Evolutionary conservation across 192 early-diverging fungal genomes (phyloP).

Genomic region (Entomortierella parvispora): DNA sequence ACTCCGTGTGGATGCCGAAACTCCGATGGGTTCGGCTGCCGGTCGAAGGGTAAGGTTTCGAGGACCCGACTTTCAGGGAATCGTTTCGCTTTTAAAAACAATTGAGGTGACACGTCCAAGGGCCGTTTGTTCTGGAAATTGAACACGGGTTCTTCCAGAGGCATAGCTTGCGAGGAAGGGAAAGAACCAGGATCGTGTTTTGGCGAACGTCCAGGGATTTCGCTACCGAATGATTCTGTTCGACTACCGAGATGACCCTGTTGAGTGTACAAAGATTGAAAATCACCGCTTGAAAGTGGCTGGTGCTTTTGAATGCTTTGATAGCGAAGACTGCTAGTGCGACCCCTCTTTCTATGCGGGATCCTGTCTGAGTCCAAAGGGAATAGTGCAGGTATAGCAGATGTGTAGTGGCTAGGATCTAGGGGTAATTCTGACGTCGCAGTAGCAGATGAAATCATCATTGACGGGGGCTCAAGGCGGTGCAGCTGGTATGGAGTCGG

Average conservation of each 20-base stretch:
- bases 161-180: slow-evolving; percentile 3
- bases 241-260: no score
- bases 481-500: background rate
- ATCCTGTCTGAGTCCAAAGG: background rate
- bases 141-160: background rate
- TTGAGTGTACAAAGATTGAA: no score
- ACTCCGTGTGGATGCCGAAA: no score
- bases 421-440: background rate
- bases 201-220: no score
- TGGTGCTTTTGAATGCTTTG: background rate
- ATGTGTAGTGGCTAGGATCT: background rate
- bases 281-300: no score
- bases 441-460: background rate
- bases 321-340: slow-evolving; percentile 1
- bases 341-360: slow-evolving; percentile 24
- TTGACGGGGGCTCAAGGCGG: background rate
- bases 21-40: no score
- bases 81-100: background rate
- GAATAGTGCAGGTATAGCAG: background rate
- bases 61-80: background rate
- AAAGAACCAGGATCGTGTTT: no score
- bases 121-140: no score
- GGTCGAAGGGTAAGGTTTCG: no score
- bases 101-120: background rate
- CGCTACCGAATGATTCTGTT: no score